These are phyloP conservation scores for Taphrina communis DNA, from an alignment of 1,139 yeast species.

Conservation along the genomic window DNA sequence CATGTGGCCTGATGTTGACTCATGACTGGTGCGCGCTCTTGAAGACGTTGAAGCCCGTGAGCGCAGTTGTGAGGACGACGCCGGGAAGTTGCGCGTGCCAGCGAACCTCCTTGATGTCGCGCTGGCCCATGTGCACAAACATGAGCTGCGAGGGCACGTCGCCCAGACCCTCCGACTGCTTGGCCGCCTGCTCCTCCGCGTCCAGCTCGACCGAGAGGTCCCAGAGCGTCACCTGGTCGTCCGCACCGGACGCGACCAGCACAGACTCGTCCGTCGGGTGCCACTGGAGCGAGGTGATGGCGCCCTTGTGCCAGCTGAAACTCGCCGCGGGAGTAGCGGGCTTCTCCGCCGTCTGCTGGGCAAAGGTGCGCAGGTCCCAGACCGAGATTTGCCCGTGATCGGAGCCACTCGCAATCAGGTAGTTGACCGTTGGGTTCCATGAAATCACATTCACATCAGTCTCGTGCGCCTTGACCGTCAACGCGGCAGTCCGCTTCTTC, in stretches of 20 bases:
- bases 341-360: slow-evolving; percentile 48
- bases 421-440: slow-evolving; percentile 88
- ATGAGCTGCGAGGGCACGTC: slow-evolving; percentile 95
- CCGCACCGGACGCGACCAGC: slow-evolving; percentile 94
- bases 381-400: slow-evolving; percentile 98
- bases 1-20: slow-evolving; percentile 52
- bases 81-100: slow-evolving; percentile 99
- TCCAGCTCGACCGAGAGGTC: slow-evolving; percentile 96
- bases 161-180: slow-evolving; percentile 71
- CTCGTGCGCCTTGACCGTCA: slow-evolving; percentile 77
- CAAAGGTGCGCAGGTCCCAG: slow-evolving; percentile 92
- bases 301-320: slow-evolving; percentile 91
- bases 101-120: slow-evolving; percentile 94
- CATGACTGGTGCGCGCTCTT: slow-evolving; percentile 66
- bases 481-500: slow-evolving; percentile 78
- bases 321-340: slow-evolving; percentile 72
- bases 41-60: slow-evolving; percentile 94
- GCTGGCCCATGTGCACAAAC: slow-evolving; percentile 94
- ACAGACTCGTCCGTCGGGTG: slow-evolving; percentile 95
- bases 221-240: slow-evolving; percentile 96
- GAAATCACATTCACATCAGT: slow-evolving; percentile 93
- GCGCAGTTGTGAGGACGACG: slow-evolving; percentile 89
- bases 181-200: slow-evolving; percentile 89
- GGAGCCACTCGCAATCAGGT: slow-evolving; percentile 91
- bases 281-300: slow-evolving; percentile 90